A percentile compares a stretch with the other conserved stretches of the same genome.
Evolutionary conservation across 2,329 filamentous ascomycete genomes (phyloP).

Genomic region (Pyrenochaeta sp.): DNA sequence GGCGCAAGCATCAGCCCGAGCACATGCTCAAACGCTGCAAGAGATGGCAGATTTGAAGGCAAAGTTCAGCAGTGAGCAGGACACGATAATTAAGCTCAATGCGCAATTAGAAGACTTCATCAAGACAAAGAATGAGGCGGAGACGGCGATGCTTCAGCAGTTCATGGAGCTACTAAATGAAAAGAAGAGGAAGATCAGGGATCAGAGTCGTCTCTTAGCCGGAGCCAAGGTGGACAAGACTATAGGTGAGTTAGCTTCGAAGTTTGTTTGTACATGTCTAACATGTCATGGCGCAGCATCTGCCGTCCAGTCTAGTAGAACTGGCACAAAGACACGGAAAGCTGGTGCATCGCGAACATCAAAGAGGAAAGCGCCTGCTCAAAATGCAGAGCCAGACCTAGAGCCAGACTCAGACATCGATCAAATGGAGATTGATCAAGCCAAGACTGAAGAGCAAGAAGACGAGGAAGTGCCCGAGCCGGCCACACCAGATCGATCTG

Average conservation of each 20-base stretch:
- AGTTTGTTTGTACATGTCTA: not conserved
- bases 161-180: conserved; percentile 76
- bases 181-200: conserved; percentile 81
- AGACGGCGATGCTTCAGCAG: conserved; percentile 72
- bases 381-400: conserved; percentile 30
- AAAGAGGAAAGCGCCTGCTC: conserved; percentile 46
- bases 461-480: conserved; percentile 32
- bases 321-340: conserved; percentile 38
- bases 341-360: conserved; percentile 44
- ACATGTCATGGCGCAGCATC: conserved; percentile 27
- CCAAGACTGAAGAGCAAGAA: conserved; percentile 36
- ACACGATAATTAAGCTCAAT: conserved; percentile 66
- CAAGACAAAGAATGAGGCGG: conserved; percentile 71
- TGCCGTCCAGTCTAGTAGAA: conserved; percentile 37
- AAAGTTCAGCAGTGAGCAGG: conserved; percentile 60
- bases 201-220: conserved; percentile 72
- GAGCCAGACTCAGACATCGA: conserved; percentile 40
- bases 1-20: conserved; percentile 68
- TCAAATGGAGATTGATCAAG: conserved; percentile 43
- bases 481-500: conserved; percentile 47
- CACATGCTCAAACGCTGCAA: conserved; percentile 56
- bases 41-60: conserved; percentile 55
- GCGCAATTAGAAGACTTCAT: conserved; percentile 72
- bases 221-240: conserved; percentile 58
- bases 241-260: conserved; percentile 30